Evolutionary conservation across 1,139 yeast species (phyloP).

Genomic region (Pichia cactophila): DNA sequence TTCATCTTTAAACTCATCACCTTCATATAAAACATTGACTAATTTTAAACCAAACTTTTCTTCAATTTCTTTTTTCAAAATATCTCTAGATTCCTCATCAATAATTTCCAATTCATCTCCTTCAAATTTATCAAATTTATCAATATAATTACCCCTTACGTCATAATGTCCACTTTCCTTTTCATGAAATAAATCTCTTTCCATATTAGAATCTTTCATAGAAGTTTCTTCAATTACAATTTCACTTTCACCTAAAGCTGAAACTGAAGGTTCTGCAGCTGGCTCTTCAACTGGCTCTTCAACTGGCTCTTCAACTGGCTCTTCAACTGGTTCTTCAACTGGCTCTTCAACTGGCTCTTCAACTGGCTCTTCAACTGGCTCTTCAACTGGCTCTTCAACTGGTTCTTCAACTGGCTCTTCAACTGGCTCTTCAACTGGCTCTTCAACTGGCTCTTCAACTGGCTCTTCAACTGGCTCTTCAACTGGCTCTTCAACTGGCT

Average conservation of each 20-base stretch:
- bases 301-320: not conserved
- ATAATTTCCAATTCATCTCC: not conserved
- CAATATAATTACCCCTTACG: not conserved
- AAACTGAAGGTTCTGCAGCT: not conserved
- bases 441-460: not conserved
- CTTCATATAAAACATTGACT: not conserved
- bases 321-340: not conserved
- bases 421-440: not conserved
- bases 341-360: not conserved
- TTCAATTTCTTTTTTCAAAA: not conserved
- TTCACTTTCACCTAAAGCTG: not conserved
- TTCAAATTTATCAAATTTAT: not conserved
- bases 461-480: not conserved
- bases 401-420: not conserved
- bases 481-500: not conserved
- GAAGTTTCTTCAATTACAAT: not conserved
- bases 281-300: not conserved
- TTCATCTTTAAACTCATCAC: not conserved
- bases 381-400: not conserved
- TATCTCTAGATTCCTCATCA: not conserved
- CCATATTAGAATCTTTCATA: not conserved
- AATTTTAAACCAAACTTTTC: not conserved
- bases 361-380: not conserved
- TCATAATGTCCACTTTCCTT: not conserved
- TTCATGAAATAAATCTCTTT: not conserved